phyloP scores from a whole-genome alignment of 1,284 basidiomycete species.

The Anthracocystis walkeri region DNA sequence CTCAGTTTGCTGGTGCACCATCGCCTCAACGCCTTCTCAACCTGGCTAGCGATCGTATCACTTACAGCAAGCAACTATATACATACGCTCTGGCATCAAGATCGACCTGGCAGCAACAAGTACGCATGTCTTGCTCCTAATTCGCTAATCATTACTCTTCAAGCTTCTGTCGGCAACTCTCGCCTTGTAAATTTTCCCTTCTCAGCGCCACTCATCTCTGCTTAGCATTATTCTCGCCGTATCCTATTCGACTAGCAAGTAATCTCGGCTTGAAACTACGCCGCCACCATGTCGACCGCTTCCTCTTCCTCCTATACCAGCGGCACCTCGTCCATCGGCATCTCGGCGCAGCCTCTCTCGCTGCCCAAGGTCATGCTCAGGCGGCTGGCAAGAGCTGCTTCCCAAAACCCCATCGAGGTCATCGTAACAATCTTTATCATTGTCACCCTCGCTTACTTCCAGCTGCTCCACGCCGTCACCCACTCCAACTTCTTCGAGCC shows the following conservation, averaged over 20 bases:
- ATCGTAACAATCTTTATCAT: constrained; percentile 87
- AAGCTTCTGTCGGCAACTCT: background rate
- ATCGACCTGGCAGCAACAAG: no score
- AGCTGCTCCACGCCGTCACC: constrained; percentile 86
- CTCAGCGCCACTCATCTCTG: background rate
- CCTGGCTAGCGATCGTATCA: constrained; percentile 16
- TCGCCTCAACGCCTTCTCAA: constrained; percentile 21
- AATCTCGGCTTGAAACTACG: background rate
- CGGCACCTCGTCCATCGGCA: constrained; percentile 41
- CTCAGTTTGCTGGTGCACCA: constrained; percentile 14
- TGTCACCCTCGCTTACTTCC: constrained; percentile 90
- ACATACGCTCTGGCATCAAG: background rate
- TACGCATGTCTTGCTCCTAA: constrained; percentile 4
- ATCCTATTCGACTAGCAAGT: constrained; percentile 8
- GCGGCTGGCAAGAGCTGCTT: constrained; percentile 44
- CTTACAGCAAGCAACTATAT: background rate
- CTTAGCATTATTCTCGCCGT: background rate
- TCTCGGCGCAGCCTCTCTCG: constrained; percentile 44
- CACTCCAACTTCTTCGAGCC: constrained; percentile 71
- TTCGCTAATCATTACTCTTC: constrained; percentile 6
- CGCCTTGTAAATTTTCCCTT: constrained; percentile 8
- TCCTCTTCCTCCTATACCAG: constrained; percentile 46
- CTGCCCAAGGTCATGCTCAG: constrained; percentile 53
- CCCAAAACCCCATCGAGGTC: constrained; percentile 76
- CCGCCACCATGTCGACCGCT: constrained; percentile 36